Conservation (phyloP, 2,329 filamentous ascomycete genomes). For the Aquanectria penicillioides region DNA sequence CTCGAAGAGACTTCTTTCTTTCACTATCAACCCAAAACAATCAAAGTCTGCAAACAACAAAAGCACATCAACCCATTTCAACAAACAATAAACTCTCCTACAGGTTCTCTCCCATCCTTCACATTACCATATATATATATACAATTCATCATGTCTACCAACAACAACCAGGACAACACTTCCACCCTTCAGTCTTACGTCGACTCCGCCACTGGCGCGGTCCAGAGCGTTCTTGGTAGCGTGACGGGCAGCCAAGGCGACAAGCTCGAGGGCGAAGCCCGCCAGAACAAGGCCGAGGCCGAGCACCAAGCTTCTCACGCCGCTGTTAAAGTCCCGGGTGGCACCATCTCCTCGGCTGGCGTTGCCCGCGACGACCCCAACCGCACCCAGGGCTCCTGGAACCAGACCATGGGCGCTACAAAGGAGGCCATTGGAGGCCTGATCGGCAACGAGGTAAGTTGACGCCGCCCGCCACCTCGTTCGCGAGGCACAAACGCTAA, state of each 20-base stretch:
- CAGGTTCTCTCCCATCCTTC: background rate
- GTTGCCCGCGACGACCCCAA: constrained; percentile 77
- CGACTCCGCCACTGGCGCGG: constrained; percentile 76
- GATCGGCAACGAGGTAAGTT: constrained; percentile 74
- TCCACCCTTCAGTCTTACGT: constrained; percentile 84
- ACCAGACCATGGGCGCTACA: constrained; percentile 87
- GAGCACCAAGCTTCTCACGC: constrained; percentile 81
- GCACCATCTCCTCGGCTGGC: constrained; percentile 75
- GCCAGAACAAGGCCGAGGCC: constrained; percentile 71
- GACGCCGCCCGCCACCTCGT: background rate
- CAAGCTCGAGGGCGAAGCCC: constrained; percentile 70
- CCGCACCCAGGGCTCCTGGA: constrained; percentile 78
- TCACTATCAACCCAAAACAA: constrained; percentile 20
- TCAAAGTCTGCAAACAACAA: constrained; percentile 10
- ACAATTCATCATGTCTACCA: constrained; percentile 41
- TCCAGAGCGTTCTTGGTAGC: constrained; percentile 76
- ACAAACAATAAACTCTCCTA: background rate
- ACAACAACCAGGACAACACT: constrained; percentile 54
- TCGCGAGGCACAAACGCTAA: constrained; percentile 8
- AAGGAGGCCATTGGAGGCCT: constrained; percentile 85
- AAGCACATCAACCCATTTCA: constrained; percentile 7
- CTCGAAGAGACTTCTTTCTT: background rate
- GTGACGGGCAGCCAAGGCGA: constrained; percentile 78
- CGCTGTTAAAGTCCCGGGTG: constrained; percentile 77
- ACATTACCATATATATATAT: constrained; percentile 19